Conservation (phyloP, 176 grass and related monocot genomes). For the Poa annua region DNA sequence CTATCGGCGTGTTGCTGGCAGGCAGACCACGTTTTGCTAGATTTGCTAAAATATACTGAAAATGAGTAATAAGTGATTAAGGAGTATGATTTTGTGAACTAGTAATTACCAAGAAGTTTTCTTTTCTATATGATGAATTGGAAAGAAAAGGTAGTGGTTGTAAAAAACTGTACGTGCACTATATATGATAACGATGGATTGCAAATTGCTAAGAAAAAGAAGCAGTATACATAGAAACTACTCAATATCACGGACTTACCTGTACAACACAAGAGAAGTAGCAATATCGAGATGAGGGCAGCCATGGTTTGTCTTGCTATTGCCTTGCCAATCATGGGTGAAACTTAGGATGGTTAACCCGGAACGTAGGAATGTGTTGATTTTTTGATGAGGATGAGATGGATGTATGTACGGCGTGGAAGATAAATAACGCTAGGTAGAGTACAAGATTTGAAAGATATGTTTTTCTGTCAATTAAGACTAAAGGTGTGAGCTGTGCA, state of each 20-base stretch:
- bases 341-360: background rate
- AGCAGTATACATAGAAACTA: no score
- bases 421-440: background rate
- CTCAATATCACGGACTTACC: background rate
- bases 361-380: background rate
- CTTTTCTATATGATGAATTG: no score
- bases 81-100: background rate
- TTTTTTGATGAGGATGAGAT: background rate
- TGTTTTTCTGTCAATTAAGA: no score
- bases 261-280: background rate
- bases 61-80: background rate
- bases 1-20: background rate
- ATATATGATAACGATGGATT: no score
- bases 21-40: background rate
- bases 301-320: background rate
- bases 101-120: no score
- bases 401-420: background rate
- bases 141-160: no score
- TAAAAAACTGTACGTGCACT: no score
- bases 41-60: background rate
- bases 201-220: no score
- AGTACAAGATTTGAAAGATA: no score
- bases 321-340: background rate
- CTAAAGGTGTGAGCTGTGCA: background rate
- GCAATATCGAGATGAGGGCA: background rate